Conservation (phyloP, 345 rosid genomes). For the Eucalyptus marginata region DNA sequence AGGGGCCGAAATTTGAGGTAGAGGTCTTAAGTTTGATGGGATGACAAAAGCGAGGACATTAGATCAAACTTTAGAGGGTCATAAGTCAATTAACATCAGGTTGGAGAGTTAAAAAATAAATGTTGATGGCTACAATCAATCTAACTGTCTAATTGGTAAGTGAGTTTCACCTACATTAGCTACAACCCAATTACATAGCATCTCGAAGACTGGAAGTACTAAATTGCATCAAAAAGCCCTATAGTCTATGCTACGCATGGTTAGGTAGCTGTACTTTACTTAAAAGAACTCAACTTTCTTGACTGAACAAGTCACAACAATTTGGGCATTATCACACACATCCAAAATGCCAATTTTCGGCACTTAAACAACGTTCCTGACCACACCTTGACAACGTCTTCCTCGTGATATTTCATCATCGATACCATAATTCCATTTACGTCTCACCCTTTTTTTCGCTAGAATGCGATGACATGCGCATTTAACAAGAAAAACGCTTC, state of each 20-base stretch:
- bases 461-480: neutral
- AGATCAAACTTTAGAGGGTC: neutral
- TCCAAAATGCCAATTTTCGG: neutral
- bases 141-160: neutral
- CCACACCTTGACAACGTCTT: neutral
- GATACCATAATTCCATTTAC: neutral
- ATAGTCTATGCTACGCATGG: neutral
- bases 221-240: neutral
- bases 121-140: neutral
- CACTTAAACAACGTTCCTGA: neutral
- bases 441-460: neutral
- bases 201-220: neutral
- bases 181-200: neutral
- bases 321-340: neutral
- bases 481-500: neutral
- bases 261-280: neutral
- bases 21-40: neutral
- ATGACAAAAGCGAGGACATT: neutral
- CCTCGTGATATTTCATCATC: neutral
- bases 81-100: neutral
- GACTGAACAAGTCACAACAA: neutral
- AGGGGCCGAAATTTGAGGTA: neutral
- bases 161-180: neutral
- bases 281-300: neutral
- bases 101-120: neutral